A percentile compares a stretch with the other conserved stretches of the same genome.
phyloP scores from a whole-genome alignment of 2,329 filamentous ascomycete genomes.

The Curvularia hawaiiensis region DNA sequence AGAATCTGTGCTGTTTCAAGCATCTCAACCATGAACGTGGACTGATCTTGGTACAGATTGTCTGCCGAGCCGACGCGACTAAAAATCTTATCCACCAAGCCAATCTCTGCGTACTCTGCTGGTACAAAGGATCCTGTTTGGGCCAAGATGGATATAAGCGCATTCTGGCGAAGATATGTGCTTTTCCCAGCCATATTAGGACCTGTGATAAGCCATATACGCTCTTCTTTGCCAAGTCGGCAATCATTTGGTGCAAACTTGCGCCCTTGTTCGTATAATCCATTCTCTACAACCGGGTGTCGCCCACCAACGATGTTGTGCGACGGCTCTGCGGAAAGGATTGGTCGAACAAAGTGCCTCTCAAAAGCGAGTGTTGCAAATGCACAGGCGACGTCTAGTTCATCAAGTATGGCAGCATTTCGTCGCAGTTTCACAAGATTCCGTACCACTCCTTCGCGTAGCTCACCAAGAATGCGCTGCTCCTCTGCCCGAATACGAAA shows the following conservation, averaged over 20 bases:
- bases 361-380: conserved; percentile 81
- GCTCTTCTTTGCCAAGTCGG: conserved; percentile 76
- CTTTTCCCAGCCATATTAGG: conserved; percentile 99
- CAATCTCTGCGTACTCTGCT: conserved; percentile 81
- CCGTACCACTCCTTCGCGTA: conserved; percentile 77
- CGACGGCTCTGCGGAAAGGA: conserved; percentile 65
- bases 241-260: conserved; percentile 88
- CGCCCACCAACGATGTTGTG: conserved; percentile 85
- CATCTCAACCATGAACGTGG: conserved; percentile 99
- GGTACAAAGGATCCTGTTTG: conserved; percentile 94
- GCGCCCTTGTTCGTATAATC: conserved; percentile 77
- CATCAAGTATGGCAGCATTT: conserved; percentile 90
- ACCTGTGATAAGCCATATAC: conserved; percentile 70
- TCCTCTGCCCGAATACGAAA: conserved; percentile 84
- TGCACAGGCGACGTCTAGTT: conserved; percentile 87
- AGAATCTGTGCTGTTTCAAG: conserved; percentile 92
- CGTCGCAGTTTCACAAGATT: conserved; percentile 85
- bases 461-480: conserved; percentile 73
- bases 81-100: conserved; percentile 95
- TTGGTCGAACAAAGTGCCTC: conserved; percentile 73
- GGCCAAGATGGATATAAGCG: conserved; percentile 89
- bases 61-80: conserved; percentile 87
- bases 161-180: conserved; percentile 94
- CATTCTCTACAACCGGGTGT: conserved; percentile 89
- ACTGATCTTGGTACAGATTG: conserved; percentile 92